These are phyloP conservation scores for Areca catechu DNA, from an alignment of 176 grass and related monocot species.

Conservation along the genomic window DNA sequence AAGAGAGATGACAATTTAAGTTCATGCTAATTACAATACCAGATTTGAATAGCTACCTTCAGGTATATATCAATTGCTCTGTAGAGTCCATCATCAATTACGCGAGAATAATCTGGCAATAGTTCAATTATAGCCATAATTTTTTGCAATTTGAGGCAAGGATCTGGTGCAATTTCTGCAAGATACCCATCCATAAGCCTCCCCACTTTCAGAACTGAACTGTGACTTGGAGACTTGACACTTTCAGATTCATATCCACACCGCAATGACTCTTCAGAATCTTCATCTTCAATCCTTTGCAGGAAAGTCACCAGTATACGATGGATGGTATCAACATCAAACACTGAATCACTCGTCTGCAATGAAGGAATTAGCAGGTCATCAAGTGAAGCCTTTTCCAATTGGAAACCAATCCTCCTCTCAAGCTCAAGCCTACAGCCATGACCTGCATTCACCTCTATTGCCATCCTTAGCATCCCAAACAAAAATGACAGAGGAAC, in stretches of 20 bases:
- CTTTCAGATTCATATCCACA: not conserved
- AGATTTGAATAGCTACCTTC: not conserved
- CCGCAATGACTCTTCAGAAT: not conserved
- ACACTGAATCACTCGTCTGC: constrained; percentile 71
- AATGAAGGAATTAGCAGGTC: constrained; percentile 68
- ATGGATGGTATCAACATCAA: constrained; percentile 76
- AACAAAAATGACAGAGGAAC: constrained; percentile 75
- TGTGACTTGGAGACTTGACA: not conserved
- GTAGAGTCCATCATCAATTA: constrained; percentile 5
- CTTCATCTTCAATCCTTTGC: constrained; percentile 1
- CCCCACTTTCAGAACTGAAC: not conserved
- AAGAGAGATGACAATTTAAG: too few relatives aligned
- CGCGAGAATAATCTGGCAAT: constrained; percentile 2
- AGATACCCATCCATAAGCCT: constrained; percentile 16
- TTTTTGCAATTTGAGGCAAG: not conserved
- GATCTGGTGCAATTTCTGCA: constrained; percentile 11
- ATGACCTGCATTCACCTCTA: constrained; percentile 50
- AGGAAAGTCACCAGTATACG: constrained; percentile 58
- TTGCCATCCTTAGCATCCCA: constrained; percentile 82
- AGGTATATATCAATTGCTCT: constrained; percentile 15
- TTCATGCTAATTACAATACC: too few relatives aligned
- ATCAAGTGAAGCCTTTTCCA: constrained; percentile 78
- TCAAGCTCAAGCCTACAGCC: constrained; percentile 69
- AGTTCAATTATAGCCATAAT: constrained; percentile 10
- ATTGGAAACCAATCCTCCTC: constrained; percentile 63